Evolutionary conservation across 345 rosid species (phyloP).

Genomic region (Hibiscus syriacus): DNA sequence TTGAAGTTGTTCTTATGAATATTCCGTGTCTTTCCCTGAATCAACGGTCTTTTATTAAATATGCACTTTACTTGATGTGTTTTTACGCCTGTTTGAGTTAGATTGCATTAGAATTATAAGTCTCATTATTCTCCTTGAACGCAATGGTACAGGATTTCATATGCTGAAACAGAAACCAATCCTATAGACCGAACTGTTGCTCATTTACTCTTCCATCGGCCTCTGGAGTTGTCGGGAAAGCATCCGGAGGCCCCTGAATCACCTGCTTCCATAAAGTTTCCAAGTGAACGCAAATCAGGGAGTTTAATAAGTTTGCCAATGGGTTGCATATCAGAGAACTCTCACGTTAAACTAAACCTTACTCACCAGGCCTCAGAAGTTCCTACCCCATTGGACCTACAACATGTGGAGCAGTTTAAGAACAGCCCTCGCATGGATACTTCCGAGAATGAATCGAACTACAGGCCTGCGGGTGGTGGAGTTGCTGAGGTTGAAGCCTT

Average conservation of each 20-base stretch:
- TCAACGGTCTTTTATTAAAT: background rate
- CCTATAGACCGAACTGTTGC: conserved; percentile 85
- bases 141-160: conserved; percentile 19
- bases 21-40: background rate
- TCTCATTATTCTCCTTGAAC: background rate
- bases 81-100: background rate
- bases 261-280: conserved; percentile 40
- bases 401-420: conserved; percentile 7
- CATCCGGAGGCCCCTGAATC: conserved; percentile 51
- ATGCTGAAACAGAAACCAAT: conserved; percentile 76
- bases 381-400: conserved; percentile 11
- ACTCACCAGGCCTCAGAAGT: conserved; percentile 20
- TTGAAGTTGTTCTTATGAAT: background rate
- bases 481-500: conserved; percentile 5
- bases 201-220: conserved; percentile 79
- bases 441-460: conserved; percentile 23
- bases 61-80: background rate
- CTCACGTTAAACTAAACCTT: conserved; percentile 12
- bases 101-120: background rate
- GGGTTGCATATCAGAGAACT: conserved; percentile 22
- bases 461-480: conserved; percentile 18
- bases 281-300: conserved; percentile 27
- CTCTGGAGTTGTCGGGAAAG: conserved; percentile 39
- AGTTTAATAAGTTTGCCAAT: conserved; percentile 17
- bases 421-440: conserved; percentile 13